Percentiles rank a stretch among this genome's conserved stretches.
Conservation (phyloP, 768 basidiomycete genomes). For the Pleurotus citrinopileatus region DNA sequence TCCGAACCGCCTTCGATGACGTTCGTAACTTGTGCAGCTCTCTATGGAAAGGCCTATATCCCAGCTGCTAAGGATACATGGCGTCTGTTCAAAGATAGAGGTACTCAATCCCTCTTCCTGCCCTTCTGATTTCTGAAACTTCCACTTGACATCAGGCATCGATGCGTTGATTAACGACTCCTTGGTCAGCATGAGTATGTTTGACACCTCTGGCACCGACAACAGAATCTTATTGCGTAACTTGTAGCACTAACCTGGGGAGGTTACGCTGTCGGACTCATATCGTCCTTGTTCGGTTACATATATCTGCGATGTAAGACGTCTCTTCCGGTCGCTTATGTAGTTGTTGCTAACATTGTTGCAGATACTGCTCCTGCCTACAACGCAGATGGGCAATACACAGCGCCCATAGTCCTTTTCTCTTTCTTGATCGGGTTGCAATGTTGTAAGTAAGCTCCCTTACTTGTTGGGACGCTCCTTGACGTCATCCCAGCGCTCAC, state of each 20-base stretch:
- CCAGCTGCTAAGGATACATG: conserved; percentile 82
- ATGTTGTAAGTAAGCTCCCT: conserved; percentile 49
- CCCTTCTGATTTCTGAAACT: conserved; percentile 18
- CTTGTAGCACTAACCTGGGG: conserved; percentile 69
- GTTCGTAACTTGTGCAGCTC: conserved; percentile 36
- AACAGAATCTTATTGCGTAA: background rate
- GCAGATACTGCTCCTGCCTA: conserved; percentile 52
- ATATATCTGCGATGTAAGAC: conserved; percentile 69
- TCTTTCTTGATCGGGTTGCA: conserved; percentile 77
- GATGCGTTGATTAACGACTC: conserved; percentile 84
- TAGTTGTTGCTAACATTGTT: conserved; percentile 45
- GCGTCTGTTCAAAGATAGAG: conserved; percentile 72
- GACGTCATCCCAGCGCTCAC: conserved; percentile 48
- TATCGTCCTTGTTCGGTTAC: conserved; percentile 74
- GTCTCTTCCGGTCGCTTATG: background rate
- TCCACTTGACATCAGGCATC: conserved; percentile 37
- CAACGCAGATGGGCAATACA: conserved; percentile 72
- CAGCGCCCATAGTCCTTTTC: conserved; percentile 73
- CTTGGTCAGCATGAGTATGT: conserved; percentile 72
- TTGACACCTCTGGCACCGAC: background rate
- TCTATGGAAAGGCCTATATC: conserved; percentile 85
- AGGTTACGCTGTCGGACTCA: conserved; percentile 72
- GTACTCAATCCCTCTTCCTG: conserved; percentile 24
- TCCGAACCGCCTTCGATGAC: background rate
- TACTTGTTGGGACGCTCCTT: background rate